phyloP scores from a whole-genome alignment of 176 grass and related monocot species.

The Alloteropsis semialata region DNA sequence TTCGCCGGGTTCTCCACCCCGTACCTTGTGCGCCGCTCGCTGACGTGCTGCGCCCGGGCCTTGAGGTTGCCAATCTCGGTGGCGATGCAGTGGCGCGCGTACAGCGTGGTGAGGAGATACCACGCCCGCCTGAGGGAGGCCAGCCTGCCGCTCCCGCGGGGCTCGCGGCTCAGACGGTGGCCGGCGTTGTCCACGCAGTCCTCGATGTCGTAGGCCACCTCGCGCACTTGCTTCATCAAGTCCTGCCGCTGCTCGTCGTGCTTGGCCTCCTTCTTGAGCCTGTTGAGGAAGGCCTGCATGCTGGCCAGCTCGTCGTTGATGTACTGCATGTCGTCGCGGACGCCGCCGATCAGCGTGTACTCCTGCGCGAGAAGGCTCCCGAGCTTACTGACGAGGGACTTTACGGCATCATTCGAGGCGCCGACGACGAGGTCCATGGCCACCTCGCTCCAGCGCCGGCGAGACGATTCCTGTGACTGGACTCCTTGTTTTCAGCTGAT shows the following conservation, averaged over 20 bases:
- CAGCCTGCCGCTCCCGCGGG: background rate
- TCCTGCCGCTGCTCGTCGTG: background rate
- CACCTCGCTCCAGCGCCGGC: background rate
- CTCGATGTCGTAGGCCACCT: background rate
- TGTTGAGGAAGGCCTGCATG: slow-evolving; percentile 11
- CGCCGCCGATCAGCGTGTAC: background rate
- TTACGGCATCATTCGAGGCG: background rate
- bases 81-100: background rate
- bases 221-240: background rate
- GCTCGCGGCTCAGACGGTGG: background rate
- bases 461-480: too few species aligned
- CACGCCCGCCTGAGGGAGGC: fast-evolving
- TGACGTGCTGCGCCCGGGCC: background rate
- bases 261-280: background rate
- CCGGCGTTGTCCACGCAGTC: background rate
- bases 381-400: background rate
- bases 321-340: background rate
- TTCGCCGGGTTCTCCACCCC: background rate
- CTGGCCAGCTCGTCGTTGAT: slow-evolving; percentile 18
- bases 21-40: background rate
- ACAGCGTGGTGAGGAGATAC: background rate
- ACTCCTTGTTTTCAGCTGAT: too few species aligned
- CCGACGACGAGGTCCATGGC: background rate
- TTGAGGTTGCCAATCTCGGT: background rate
- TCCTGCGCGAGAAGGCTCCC: slow-evolving; percentile 4